Evolutionary conservation across 2,329 filamentous ascomycete species (phyloP).

Genomic region (Pyricularia sp.): DNA sequence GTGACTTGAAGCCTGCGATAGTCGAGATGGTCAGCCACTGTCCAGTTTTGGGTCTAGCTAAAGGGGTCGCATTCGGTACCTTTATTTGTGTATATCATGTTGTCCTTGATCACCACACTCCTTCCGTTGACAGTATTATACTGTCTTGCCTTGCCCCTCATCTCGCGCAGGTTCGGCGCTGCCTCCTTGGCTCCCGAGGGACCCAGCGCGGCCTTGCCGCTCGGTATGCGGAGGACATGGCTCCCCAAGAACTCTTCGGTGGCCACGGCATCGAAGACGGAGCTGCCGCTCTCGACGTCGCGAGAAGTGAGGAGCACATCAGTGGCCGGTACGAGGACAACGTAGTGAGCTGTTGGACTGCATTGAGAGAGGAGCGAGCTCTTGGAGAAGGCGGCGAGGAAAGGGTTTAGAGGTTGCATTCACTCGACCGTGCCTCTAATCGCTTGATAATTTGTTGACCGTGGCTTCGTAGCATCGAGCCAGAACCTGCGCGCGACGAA

Average conservation of each 20-base stretch:
- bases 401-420: constrained; percentile 99
- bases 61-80: constrained; percentile 40
- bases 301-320: constrained; percentile 82
- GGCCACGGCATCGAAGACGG: constrained; percentile 70
- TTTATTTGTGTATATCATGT: constrained; percentile 91
- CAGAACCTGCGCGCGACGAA: background rate
- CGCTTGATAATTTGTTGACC: background rate
- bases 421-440: constrained; percentile 22
- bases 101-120: constrained; percentile 90
- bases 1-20: constrained; percentile 72
- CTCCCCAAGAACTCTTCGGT: constrained; percentile 94
- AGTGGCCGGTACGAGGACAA: constrained; percentile 87
- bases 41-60: background rate
- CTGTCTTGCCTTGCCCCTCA: constrained; percentile 85
- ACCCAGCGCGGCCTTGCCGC: constrained; percentile 28
- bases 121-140: constrained; percentile 88
- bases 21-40: background rate
- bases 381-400: constrained; percentile 96
- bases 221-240: constrained; percentile 83
- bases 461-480: background rate
- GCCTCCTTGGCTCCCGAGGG: constrained; percentile 46
- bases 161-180: constrained; percentile 65
- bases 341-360: constrained; percentile 80
- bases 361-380: constrained; percentile 89
- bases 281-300: constrained; percentile 74